phyloP scores from a whole-genome alignment of 305 asterid species.

The Withania somnifera region DNA sequence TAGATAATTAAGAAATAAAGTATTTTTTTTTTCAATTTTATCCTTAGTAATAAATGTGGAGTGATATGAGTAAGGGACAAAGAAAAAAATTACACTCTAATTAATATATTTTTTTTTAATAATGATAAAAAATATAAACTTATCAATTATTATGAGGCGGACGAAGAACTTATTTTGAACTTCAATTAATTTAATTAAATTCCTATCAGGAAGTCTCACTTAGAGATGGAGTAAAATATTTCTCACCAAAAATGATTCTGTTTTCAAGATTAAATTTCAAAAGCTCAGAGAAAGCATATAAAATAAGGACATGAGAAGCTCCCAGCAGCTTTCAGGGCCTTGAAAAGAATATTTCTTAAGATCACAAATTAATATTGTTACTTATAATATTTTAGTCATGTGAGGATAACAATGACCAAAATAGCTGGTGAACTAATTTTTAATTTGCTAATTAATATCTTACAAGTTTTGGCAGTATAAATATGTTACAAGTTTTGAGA shows the following conservation, averaged over 20 bases:
- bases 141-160: too few relatives aligned
- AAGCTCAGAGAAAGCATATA: background rate
- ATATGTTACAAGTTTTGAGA: background rate
- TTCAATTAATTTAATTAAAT: background rate
- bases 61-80: too few relatives aligned
- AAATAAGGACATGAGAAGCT: background rate
- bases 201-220: background rate
- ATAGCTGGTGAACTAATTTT: background rate
- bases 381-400: background rate
- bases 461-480: background rate
- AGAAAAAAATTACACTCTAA: too few relatives aligned
- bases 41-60: too few relatives aligned
- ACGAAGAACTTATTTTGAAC: background rate
- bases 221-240: too few relatives aligned
- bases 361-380: background rate
- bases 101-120: too few relatives aligned
- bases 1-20: too few relatives aligned
- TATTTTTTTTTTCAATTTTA: too few relatives aligned
- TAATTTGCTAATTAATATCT: background rate
- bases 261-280: background rate
- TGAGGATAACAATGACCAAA: background rate
- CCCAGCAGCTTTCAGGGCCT: background rate
- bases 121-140: too few relatives aligned
- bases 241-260: background rate
- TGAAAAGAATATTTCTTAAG: background rate